phyloP scores from a whole-genome alignment of 495 filamentous ascomycete genomes.

The Xylaria longipes region DNA sequence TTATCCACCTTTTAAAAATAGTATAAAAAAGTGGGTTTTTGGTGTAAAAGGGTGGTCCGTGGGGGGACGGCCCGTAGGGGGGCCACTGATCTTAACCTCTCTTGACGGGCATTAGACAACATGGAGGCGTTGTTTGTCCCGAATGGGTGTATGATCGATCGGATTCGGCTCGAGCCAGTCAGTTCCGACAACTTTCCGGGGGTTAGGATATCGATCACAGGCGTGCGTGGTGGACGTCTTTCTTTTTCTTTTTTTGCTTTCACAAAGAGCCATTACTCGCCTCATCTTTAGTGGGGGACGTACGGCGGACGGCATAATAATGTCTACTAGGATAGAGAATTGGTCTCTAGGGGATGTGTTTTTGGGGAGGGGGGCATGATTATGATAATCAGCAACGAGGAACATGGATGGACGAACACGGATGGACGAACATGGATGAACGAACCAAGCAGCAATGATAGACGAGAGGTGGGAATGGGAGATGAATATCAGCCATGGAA shows the following conservation, averaged over 20 bases:
- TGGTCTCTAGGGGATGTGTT: not conserved
- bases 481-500: not conserved
- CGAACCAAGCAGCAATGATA: not conserved
- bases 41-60: too few species aligned
- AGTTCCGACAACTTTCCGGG: too few species aligned
- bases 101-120: not conserved
- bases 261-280: too few species aligned
- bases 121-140: not conserved
- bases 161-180: not conserved
- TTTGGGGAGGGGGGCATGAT: not conserved
- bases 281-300: not conserved
- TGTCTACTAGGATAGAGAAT: not conserved
- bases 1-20: too few species aligned
- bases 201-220: not conserved
- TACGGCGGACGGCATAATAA: not conserved
- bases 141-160: not conserved
- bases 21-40: too few species aligned
- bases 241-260: not conserved
- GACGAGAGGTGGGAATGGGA: not conserved
- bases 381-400: not conserved
- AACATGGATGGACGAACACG: not conserved
- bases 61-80: too few species aligned
- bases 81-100: too few species aligned
- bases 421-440: not conserved
- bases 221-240: not conserved